Evolutionary conservation across 371 early-diverging fungal genomes (phyloP).

Genomic region (Gilbertella persicaria): DNA sequence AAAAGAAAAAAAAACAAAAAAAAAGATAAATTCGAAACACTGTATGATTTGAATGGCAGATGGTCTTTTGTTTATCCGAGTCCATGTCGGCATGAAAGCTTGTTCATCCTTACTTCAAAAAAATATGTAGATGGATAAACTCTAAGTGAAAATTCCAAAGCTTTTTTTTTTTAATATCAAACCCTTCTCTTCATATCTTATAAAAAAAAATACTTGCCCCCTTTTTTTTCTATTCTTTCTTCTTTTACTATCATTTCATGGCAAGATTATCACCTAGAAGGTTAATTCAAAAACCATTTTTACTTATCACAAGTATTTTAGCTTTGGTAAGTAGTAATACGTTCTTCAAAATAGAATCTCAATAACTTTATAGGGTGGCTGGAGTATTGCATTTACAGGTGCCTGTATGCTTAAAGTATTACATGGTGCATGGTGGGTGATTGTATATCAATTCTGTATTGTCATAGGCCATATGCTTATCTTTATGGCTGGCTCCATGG

Average conservation of each 20-base stretch:
- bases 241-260: slow-evolving; percentile 3
- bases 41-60: too few relatives aligned
- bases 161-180: neutral
- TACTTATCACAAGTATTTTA: slow-evolving; percentile 27
- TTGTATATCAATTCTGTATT: slow-evolving; percentile 37
- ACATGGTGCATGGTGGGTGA: slow-evolving; percentile 53
- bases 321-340: slow-evolving; percentile 27
- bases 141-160: neutral
- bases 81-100: too few relatives aligned
- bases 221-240: neutral
- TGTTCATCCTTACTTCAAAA: too few relatives aligned
- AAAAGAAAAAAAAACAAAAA: slow-evolving; percentile 1
- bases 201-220: too few relatives aligned
- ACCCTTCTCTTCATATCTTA: neutral
- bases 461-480: slow-evolving; percentile 18
- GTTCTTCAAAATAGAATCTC: neutral
- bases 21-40: too few relatives aligned
- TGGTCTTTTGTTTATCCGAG: too few relatives aligned
- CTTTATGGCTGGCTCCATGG: slow-evolving; percentile 27
- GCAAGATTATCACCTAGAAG: slow-evolving; percentile 2
- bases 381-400: slow-evolving; percentile 37
- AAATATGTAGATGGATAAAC: too few relatives aligned
- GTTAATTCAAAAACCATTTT: slow-evolving; percentile 32
- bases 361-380: slow-evolving; percentile 28
- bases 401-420: slow-evolving; percentile 38